phyloP scores from a whole-genome alignment of 768 basidiomycete genomes.

The Mycena maculata region DNA sequence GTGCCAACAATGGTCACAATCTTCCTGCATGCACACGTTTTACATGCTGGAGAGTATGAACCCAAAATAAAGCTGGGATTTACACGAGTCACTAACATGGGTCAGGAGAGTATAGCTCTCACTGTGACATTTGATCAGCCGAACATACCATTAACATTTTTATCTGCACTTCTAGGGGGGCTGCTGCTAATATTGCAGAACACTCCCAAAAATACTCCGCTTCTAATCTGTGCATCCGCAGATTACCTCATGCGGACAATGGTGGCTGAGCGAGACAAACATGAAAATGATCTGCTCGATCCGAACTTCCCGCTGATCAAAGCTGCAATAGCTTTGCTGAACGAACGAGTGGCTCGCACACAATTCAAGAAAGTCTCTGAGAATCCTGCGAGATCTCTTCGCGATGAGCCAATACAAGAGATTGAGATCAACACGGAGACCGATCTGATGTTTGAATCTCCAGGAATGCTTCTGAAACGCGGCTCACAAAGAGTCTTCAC shows the following conservation, averaged over 20 bases:
- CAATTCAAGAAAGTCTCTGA: not conserved
- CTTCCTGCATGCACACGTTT: not conserved
- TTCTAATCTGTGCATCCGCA: too few relatives aligned
- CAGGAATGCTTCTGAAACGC: too few relatives aligned
- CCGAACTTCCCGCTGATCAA: not conserved
- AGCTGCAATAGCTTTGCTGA: not conserved
- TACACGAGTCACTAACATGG: not conserved
- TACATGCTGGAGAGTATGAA: not conserved
- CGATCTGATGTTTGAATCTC: too few relatives aligned
- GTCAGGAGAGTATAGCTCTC: not conserved
- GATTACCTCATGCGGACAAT: too few relatives aligned
- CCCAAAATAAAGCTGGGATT: too few relatives aligned
- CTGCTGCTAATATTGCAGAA: not conserved
- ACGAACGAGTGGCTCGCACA: not conserved
- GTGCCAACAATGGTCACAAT: not conserved
- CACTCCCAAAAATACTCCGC: too few relatives aligned
- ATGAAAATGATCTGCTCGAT: not conserved
- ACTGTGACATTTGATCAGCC: slow-evolving; percentile 2
- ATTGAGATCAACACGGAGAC: too few relatives aligned
- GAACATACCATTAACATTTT: slow-evolving; percentile 1
- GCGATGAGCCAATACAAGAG: too few relatives aligned
- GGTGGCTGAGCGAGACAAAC: not conserved
- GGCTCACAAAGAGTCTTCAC: not conserved
- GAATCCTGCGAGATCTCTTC: not conserved
- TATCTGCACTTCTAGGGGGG: not conserved